phyloP scores from a whole-genome alignment of 2,329 filamentous ascomycete species.

The Neonectria coccinea region DNA sequence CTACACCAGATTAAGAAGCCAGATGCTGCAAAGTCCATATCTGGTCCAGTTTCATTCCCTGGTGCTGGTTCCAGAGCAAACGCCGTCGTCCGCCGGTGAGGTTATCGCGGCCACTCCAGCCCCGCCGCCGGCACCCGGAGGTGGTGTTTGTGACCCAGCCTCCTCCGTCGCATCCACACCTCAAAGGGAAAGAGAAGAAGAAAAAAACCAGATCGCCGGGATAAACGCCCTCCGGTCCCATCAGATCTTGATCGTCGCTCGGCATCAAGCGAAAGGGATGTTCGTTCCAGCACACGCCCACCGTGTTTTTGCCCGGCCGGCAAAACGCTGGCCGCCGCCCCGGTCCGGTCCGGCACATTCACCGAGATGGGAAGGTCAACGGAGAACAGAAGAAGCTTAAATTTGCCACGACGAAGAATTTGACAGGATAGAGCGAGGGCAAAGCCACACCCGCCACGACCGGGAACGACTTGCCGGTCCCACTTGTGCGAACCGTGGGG shows the following conservation, averaged over 20 bases:
- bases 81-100: conserved; percentile 21
- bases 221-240: conserved; percentile 27
- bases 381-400: conserved; percentile 10
- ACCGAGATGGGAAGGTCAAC: conserved; percentile 17
- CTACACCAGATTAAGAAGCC: neutral
- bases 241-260: conserved; percentile 29
- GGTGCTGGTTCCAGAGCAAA: neutral
- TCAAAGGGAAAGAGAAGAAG: neutral
- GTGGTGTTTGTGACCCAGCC: conserved; percentile 37
- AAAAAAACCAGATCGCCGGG: conserved; percentile 22
- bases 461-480: conserved; percentile 43
- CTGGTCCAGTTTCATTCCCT: neutral
- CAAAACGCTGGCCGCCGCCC: neutral
- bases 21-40: neutral
- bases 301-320: neutral
- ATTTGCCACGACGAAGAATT: neutral
- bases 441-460: conserved; percentile 34
- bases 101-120: conserved; percentile 32
- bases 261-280: conserved; percentile 15
- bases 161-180: neutral
- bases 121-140: conserved; percentile 23
- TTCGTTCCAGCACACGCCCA: conserved; percentile 1
- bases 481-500: conserved; percentile 24
- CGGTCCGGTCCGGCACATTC: conserved; percentile 29
- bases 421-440: too few relatives aligned